Base-by-base conservation (phyloP, 1,284 basidiomycete genomes). In the Fistulinella staudtii region DNA sequence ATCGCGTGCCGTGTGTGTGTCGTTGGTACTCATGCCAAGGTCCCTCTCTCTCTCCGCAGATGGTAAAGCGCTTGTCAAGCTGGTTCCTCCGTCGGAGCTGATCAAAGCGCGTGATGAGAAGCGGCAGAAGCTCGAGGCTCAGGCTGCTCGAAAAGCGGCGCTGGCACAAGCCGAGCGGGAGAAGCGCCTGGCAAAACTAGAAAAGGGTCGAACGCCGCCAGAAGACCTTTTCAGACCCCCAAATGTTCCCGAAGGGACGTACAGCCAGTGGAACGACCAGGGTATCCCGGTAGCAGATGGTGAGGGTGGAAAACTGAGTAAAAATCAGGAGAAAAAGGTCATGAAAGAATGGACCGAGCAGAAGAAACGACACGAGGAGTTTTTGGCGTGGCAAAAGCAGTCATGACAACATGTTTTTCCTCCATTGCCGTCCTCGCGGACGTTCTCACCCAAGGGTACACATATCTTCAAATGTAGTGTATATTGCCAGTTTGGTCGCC, bases 1-100 rank as follows among this genome's bases (percentile, higher is more conserved):
- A 13, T 31, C 33, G 3, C 15, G 5, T 31, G 3, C 39, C 1
- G 17, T 25, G 10, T 41, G 50, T 39, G 43, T 42, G 46, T 23
- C 21, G 11, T 14, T 15, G 18, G 6, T 25, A 15, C 23, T n/a
- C 17, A 11, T 5, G 20, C 33, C 17, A 34, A 34, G 33, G 30
- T 8, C n/a, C 30, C 33, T 24, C n/a, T n/a, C n/a, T n/a, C 20
- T 39, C 25, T 28, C 37, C 36, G 30, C 49, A 90, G 93, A 93
- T 71, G 93, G 93, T n/a, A 84, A 83, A 55, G 93, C 94, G 4
- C 79, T 99, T 34, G 89, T 98, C 54, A 99, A 99, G 68, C 74
- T 99, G 35, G 89, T 96, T 14, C 75, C 91, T 43, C 85, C 94
- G 0, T 80, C 81, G 6, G 82, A 92, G 49, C 75, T 99, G 27